phyloP scores from a whole-genome alignment of 2,329 filamentous ascomycete genomes.

The Hymenoscyphus fraxineus region DNA sequence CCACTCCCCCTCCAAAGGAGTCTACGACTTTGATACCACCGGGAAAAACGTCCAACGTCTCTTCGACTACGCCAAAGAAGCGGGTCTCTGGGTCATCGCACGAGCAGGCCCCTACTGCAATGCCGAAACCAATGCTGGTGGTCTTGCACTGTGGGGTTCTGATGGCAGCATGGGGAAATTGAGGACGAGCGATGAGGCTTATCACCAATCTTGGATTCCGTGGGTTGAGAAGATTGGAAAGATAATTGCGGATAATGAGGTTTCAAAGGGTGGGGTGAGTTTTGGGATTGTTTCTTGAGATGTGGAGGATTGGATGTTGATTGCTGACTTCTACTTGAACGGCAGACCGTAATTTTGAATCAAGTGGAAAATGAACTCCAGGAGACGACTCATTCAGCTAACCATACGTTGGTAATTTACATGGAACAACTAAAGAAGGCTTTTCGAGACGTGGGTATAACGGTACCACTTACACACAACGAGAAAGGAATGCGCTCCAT shows the following conservation, averaged over 20 bases:
- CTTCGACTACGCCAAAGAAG: slow-evolving; percentile 48
- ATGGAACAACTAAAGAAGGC: slow-evolving; percentile 49
- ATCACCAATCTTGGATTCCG: slow-evolving; percentile 44
- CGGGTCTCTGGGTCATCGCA: slow-evolving; percentile 49
- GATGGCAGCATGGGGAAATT: slow-evolving; percentile 44
- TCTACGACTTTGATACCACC: slow-evolving; percentile 48
- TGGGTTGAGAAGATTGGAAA: slow-evolving; percentile 45
- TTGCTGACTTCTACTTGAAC: background rate
- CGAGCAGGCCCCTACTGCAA: slow-evolving; percentile 50
- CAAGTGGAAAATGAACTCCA: slow-evolving; percentile 53
- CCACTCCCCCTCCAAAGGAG: slow-evolving; percentile 42
- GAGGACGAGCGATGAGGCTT: slow-evolving; percentile 42
- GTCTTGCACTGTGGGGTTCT: slow-evolving; percentile 43
- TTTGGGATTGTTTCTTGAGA: background rate
- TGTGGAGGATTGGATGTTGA: background rate
- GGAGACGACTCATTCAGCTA: slow-evolving; percentile 41
- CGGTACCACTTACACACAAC: slow-evolving; percentile 48
- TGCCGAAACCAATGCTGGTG: slow-evolving; percentile 48
- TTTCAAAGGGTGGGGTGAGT: slow-evolving; percentile 44
- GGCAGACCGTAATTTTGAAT: slow-evolving; percentile 44
- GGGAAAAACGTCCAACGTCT: slow-evolving; percentile 49
- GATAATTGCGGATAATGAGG: slow-evolving; percentile 47
- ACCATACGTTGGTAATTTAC: slow-evolving; percentile 46
- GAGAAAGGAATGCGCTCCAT: slow-evolving; percentile 47
- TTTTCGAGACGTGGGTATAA: slow-evolving; percentile 44